Evolutionary conservation across 2,329 filamentous ascomycete species (phyloP), one percentile per base, ranked within the genome.

Genomic region (Xylaria sp.): DNA sequence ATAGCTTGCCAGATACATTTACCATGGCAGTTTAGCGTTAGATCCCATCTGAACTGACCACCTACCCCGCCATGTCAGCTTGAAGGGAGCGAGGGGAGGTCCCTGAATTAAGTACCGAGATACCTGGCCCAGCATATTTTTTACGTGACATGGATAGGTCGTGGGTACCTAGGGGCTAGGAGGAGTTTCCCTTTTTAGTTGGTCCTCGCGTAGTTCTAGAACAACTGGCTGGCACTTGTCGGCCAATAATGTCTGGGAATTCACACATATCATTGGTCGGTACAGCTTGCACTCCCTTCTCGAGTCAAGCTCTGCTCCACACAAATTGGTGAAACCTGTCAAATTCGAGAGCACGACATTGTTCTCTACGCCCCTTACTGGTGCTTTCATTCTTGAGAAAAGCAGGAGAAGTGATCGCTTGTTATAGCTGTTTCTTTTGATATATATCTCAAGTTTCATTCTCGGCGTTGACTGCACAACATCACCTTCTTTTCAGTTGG

Each of bases 281-380:
- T 52, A 57, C 34, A 20, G 20, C 48, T 23, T 41, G 48, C 39
- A 32, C 55, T 41, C 48, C 41, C 56, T 37, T 20, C 25, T 34
- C 18, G 44, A 67, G 58, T 23, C 18, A 25, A 44, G 51, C 58
- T 63, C 18, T 69, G 60, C 72, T 74, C 77, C 77, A 77, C 78
- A 79, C 77, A 78, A 74, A 54, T 68, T 78, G 74, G 73, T 77
- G 78, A 76, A 79, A 80, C 76, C 74, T 80, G 78, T 80, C 77
- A 79, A 76, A 74, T 74, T 72, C 61, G 72, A 72, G 72, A 72
- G 72, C 72, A 73, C 74, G 59, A 73, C 74, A 73, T 66, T 55
- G 52, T 60, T 44, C 12, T 60, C 67, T 66, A 41, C 20, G 20
- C 54, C 64, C 34, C 63, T 68, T 65, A 59, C 48, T 15, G 58